A percentile compares a stretch with the other conserved stretches of the same genome.
These are phyloP conservation scores for Solanum hybrid DNA, from an alignment of 305 asterid genomes.

Conservation along the genomic window DNA sequence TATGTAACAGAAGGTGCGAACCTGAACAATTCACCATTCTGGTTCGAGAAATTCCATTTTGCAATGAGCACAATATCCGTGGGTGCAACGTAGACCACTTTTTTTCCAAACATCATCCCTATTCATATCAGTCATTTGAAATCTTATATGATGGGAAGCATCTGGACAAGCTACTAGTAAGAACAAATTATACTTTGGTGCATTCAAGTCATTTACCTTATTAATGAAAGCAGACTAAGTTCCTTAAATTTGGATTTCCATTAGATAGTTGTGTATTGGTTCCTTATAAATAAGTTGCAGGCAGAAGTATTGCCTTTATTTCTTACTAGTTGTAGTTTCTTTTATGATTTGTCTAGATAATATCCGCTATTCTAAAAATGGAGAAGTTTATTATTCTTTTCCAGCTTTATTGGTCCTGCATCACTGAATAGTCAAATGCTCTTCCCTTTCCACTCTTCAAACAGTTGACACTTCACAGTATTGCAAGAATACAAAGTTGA, in stretches of 20 bases:
- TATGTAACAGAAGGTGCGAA: slow-evolving; percentile 56
- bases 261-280: background rate
- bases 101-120: slow-evolving; percentile 66
- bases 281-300: background rate
- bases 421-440: background rate
- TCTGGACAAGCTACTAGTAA: slow-evolving; percentile 57
- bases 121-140: slow-evolving; percentile 62
- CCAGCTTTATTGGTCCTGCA: background rate
- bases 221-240: background rate
- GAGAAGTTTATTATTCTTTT: background rate
- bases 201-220: background rate
- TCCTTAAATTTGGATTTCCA: background rate
- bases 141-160: slow-evolving; percentile 73
- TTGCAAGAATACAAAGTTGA: background rate
- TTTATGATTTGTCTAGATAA: background rate
- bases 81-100: slow-evolving; percentile 76
- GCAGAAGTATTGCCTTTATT: background rate
- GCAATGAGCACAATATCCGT: slow-evolving; percentile 65
- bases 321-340: background rate
- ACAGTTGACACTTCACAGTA: background rate
- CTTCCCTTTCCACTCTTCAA: background rate
- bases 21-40: slow-evolving; percentile 87
- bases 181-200: slow-evolving; percentile 7
- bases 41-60: slow-evolving; percentile 84
- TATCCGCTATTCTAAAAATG: background rate